Evolutionary conservation across 257 asterid species (phyloP), one percentile per base, ranked within the genome.

Genomic region (Verbascum thapsus): DNA sequence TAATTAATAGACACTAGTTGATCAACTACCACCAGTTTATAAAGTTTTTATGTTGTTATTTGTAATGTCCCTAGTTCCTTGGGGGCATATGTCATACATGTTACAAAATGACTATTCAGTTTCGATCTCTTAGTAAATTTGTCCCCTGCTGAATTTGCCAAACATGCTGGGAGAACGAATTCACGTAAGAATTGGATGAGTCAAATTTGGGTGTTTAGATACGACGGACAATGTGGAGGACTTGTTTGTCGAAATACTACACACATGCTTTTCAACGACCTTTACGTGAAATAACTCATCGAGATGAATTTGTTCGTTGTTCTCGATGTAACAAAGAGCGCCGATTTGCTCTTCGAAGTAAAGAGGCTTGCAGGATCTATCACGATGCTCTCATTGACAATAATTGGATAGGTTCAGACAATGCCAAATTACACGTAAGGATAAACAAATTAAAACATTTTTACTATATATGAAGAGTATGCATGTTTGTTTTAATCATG

Each of bases 241-340:
- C 64, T 0, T 32, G 42, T 0, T 10, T 83, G 12, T 41, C 50
- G 47, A 53, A 80, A 41, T 66, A 81, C 10, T 74, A 67, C 58
- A 39, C 42, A 0, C 65, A 67, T 2, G 67, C 40, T 42, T 81
- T 78, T 22, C 68, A 61, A 11, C 57, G 83, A 53, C 74, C 81
- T 1, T 10, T 44, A 7, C 65, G 77, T 37, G 71, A 66, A 61
- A 64, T 39, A 6, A 45, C 59, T 10, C 88, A 84, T 37, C 82
- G 78, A 2, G 82, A 84, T 35, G 86, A 84, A 42, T 84, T 76
- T n/a, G 10, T 70, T 1, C 13, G 38, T 10, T 79, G 86, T 49
- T 70, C 72, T 5, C 63, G 2, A 3, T 79, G 80, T 32, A 48
- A 41, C n/a, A 84, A 81, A 43, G 58, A 67, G 3, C 83, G 82